Percentiles rank a stretch among this genome's conserved stretches.
These are phyloP conservation scores for Thalassiosira profunda DNA, from an alignment of 108 stramenopile genomes.

Conservation along the genomic window DNA sequence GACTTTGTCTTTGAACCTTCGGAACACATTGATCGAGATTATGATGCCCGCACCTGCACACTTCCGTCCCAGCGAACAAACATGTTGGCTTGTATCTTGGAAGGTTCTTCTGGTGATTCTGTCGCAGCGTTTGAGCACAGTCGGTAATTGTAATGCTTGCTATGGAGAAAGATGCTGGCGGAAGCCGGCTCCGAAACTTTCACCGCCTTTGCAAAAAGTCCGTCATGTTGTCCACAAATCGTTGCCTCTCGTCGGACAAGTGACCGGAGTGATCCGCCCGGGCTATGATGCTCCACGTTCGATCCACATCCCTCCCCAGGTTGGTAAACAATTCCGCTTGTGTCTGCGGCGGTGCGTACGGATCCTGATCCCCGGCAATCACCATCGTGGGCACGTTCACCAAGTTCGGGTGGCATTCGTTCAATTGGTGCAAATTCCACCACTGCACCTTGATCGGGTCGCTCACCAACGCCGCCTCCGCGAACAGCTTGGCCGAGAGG, in stretches of 20 bases:
- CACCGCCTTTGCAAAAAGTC: constrained; percentile 26
- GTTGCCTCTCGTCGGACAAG: constrained; percentile 68
- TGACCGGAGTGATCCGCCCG: constrained; percentile 90
- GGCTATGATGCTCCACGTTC: constrained; percentile 82
- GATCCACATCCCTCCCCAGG: constrained; percentile 72
- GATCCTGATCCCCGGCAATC: constrained; percentile 82
- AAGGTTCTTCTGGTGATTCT: no score
- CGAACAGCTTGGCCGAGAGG: constrained; percentile 63
- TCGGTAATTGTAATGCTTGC: no score
- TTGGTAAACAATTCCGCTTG: constrained; percentile 80
- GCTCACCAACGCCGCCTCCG: constrained; percentile 74
- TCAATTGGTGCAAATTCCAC: constrained; percentile 88
- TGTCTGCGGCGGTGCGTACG: constrained; percentile 67
- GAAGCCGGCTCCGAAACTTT: no score
- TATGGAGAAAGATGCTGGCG: no score
- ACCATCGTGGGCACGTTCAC: constrained; percentile 86
- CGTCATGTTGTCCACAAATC: constrained; percentile 65
- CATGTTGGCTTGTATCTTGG: no score
- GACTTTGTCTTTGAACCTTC: no score
- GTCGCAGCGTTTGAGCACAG: no score
- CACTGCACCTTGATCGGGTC: constrained; percentile 89
- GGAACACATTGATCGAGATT: no score
- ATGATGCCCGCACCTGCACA: no score
- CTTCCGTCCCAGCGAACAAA: no score
- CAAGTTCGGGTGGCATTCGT: constrained; percentile 84